Evolutionary conservation across 345 rosid genomes (phyloP).

Genomic region (Ceriops tagal): DNA sequence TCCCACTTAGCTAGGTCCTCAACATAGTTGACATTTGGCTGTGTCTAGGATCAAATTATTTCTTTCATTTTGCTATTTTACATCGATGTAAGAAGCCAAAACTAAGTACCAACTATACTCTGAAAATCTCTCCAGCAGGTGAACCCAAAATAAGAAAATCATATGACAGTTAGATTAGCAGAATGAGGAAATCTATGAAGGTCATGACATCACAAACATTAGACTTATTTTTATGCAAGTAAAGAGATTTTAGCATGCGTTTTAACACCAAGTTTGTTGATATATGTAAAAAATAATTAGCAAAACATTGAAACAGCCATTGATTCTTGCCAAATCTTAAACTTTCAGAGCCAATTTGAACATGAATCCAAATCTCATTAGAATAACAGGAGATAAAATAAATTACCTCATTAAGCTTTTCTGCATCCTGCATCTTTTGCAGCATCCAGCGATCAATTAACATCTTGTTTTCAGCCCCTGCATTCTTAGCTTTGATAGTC

Average conservation of each 20-base stretch:
- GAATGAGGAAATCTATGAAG: not conserved
- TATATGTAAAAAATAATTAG: too few species aligned
- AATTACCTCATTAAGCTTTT: slow-evolving; percentile 93
- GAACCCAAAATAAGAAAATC: not conserved
- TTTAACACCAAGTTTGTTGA: too few species aligned
- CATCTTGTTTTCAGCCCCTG: slow-evolving; percentile 88
- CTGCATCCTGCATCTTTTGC: slow-evolving; percentile 97
- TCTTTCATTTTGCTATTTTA: too few species aligned
- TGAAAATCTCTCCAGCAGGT: not conserved
- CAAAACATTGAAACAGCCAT: too few species aligned
- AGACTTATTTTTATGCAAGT: too few species aligned
- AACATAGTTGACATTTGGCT: too few species aligned
- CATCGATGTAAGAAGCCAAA: not conserved
- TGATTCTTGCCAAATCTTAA: too few species aligned
- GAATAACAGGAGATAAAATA: slow-evolving; percentile 1
- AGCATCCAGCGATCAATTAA: slow-evolving; percentile 94
- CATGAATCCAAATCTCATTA: not conserved
- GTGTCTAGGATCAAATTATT: too few species aligned
- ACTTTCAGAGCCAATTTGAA: not conserved
- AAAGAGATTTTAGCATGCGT: too few species aligned
- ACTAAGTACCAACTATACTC: not conserved
- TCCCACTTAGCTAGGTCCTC: too few species aligned
- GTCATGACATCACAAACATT: not conserved
- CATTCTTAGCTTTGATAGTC: slow-evolving; percentile 60
- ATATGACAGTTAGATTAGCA: not conserved